Base-by-base conservation (phyloP, 768 basidiomycete species). In the Panaeolus cyanescens region DNA sequence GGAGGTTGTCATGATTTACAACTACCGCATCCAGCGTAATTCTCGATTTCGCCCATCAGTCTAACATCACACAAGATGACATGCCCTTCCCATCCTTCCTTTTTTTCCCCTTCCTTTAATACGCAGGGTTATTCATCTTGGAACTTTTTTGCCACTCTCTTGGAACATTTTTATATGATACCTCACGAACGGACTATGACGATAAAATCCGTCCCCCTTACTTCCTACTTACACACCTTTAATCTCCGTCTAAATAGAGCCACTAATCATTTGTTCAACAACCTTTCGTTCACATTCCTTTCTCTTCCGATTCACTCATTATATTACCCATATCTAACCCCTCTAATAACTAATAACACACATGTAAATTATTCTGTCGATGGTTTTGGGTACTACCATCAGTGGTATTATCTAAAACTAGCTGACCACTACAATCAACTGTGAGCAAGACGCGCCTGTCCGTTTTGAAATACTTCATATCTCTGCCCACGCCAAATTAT, bases 401-500 rank as follows among this genome's bases (percentile, higher is more conserved):
- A 42, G 39, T 42, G 25, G 22, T 50, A 50, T 28, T 50, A 22
- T 50, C 45, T 50, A 50, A 28, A 5, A n/a, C 45, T 50, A 50
- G 22, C 30, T 8, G 45, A 45, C 42, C 22, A 10, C 37, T 58
- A 25, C 12, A 58, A 28, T 19, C 31, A 32, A 32, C 39, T 45
- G 28, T 45, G 33, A 53, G 56, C 58, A 20, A 68, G 45, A 50
- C 61, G 64, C 6, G 87, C 88, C 71, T 90, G 89, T 50, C 96
- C 95, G 66, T 93, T 90, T 33, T 75, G 75, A 62, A 88, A 72
- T 45, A 98, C 84, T 64, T 81, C 80, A 74, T 98, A 99, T 64
- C 72, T 82, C 68, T 77, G 81, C 0, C 96, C 96, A 70, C 97
- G 83, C 97, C 97, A 99, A 0, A 81, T 79, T 32, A 99, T 93